These are phyloP conservation scores for Cryptococcus maquisensis DNA, from an alignment of 1,284 basidiomycete species.

Conservation along the genomic window DNA sequence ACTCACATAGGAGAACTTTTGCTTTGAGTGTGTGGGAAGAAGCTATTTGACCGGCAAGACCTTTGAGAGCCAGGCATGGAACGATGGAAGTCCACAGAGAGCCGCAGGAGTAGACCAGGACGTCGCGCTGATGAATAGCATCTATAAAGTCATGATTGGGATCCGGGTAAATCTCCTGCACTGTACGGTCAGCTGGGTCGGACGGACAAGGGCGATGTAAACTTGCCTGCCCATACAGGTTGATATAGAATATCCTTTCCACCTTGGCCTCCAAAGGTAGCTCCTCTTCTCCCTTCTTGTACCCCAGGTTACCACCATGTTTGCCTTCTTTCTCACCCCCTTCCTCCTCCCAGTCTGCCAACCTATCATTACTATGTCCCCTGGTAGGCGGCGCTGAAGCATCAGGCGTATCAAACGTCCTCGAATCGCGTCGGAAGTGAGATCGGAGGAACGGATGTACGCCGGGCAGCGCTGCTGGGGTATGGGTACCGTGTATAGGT, in stretches of 20 bases:
- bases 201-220: not conserved
- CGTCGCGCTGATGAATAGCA: conserved; percentile 61
- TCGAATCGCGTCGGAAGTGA: conserved; percentile 36
- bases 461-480: conserved; percentile 23
- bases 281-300: conserved; percentile 52
- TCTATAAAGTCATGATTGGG: conserved; percentile 78
- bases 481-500: conserved; percentile 7
- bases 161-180: conserved; percentile 72
- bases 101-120: conserved; percentile 85
- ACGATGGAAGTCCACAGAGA: conserved; percentile 93
- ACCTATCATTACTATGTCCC: conserved; percentile 6
- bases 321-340: conserved; percentile 53
- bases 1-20: conserved; percentile 77
- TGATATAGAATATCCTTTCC: conserved; percentile 78
- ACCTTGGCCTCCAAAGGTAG: conserved; percentile 64
- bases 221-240: conserved; percentile 70
- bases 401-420: conserved; percentile 45
- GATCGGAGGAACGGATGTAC: conserved; percentile 7
- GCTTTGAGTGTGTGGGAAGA: conserved; percentile 65
- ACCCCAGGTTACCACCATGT: conserved; percentile 42
- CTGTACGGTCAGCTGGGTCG: not conserved
- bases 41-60: conserved; percentile 75
- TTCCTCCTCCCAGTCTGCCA: conserved; percentile 43
- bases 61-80: conserved; percentile 81
- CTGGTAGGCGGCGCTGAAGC: conserved; percentile 18